Evolutionary conservation across 441 rosid species (phyloP), one percentile per base, ranked within the genome.

Genomic region (Brassica balearica): DNA sequence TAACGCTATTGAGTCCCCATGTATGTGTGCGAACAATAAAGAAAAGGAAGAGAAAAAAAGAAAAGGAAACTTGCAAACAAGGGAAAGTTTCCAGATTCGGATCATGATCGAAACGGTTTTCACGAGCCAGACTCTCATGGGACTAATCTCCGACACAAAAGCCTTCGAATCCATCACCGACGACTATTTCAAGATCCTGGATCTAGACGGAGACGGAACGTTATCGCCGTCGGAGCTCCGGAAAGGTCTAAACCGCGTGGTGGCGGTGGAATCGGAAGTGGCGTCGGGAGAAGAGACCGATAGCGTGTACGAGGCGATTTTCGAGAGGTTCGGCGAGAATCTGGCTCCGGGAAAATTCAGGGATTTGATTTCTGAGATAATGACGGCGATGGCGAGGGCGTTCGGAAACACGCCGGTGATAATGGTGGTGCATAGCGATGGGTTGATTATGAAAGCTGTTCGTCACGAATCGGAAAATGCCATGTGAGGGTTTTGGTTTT

Each of bases 381-480:
- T 81, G 72, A 69, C 66, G 65, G 81, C 84, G 17, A 72, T 81
- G 81, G 81, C 78, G 1, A 53, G 75, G 58, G 81, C 72, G 10
- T 73, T 89, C 4, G 89, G 90, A 0, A 55, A 80, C 7, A 66
- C 85, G 48, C 88, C 85, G 2, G 83, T 87, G 14, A 23, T 83
- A 0, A 71, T 86, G 73, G 86, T 69, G 62, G 80, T 87, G 48
- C 83, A 80, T 65, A 53, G 74, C 11, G 82, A 81, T 11, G 85
- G 90, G 38, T 68, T 85, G 81, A 76, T 88, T 23, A 80, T 82
- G 86, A 81, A 85, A 64, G 91, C 86, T 23, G 78, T 82, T 68
- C 77, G 84, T 32, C 85, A 84, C 69, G 90, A 86, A 80, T 72
- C 7, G 1, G 10, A 8, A 2, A 25, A 80, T 67, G 68, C 75